Evolutionary conservation across 1,284 basidiomycete genomes (phyloP).

Genomic region (Leccinum griseonigrum): DNA sequence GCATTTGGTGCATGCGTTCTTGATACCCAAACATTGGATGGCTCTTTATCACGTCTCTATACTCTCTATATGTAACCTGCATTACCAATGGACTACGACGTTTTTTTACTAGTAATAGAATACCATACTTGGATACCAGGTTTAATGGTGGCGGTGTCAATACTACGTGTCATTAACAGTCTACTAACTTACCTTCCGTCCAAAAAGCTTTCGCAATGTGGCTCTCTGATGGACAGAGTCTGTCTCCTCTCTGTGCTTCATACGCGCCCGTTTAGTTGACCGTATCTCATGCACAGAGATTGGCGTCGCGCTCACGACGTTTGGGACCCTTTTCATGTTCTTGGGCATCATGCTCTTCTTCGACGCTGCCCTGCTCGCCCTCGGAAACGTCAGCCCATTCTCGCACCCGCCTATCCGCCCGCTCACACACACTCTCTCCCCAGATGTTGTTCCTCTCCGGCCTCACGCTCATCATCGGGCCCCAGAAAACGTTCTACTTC

Average conservation of each 20-base stretch:
- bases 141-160: slow-evolving; percentile 21
- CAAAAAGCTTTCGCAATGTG: slow-evolving; percentile 49
- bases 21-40: slow-evolving; percentile 26
- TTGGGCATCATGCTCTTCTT: slow-evolving; percentile 96
- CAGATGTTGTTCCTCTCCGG: slow-evolving; percentile 92
- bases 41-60: slow-evolving; percentile 20
- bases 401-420: neutral
- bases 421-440: slow-evolving; percentile 1
- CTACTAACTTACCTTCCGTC: neutral
- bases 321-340: slow-evolving; percentile 94
- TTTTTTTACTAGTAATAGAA: slow-evolving; percentile 9
- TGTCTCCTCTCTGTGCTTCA: slow-evolving; percentile 14
- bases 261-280: neutral
- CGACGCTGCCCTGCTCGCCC: slow-evolving; percentile 93
- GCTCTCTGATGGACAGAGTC: slow-evolving; percentile 70
- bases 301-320: slow-evolving; percentile 96
- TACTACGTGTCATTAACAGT: slow-evolving; percentile 19
- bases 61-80: slow-evolving; percentile 24
- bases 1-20: slow-evolving; percentile 8
- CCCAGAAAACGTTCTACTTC: slow-evolving; percentile 97
- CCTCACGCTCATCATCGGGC: slow-evolving; percentile 92
- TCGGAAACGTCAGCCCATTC: slow-evolving; percentile 75
- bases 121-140: slow-evolving; percentile 9
- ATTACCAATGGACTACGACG: slow-evolving; percentile 16
- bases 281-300: slow-evolving; percentile 61